Base-by-base conservation (phyloP, 129 eudicot genomes). In the Smallanthus sonchifolius region DNA sequence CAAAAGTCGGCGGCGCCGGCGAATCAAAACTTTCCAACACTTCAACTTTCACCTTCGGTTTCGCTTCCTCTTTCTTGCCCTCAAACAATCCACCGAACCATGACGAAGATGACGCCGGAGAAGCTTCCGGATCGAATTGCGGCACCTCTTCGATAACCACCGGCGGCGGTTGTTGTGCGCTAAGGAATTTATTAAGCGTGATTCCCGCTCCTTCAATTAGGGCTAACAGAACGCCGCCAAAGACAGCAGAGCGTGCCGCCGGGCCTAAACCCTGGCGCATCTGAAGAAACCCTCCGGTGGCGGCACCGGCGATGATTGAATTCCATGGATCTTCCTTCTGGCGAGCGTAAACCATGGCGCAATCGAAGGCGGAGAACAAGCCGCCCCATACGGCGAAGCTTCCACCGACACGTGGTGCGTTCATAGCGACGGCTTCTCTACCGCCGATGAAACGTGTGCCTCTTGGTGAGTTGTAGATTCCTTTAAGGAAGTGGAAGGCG, bases 311-410 rank as follows among this genome's bases (percentile, higher is more conserved):
- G 48, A 88, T 75, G 73, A 88, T 88, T 15, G 95, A 88, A 78
- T 88, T 88, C 95, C 95, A 88, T 0, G 95, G 95, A 77, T 88
- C 95, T 57, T 88, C 95, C 80, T 88, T 88, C 70, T 85, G 88
- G 60, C 95, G 86, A 1, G 79, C 44, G 67, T 85, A 88, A 0
- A 88, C 95, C 95, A 85, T 85, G 36, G 83, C 73, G 75, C 95
- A 88, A 67, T 88, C 95, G 48, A 86, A 88, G 6, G 86, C 78
- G 68, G 95, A 88, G 72, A 88, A 88, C 10, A 88, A 76, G 1
- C 95, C 95, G 9, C 95, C 95, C 95, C 95, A 88, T 0, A 85
- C 95, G 4, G 95, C 95, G 76, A 88, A 88, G 60, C 95, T 82
- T 4, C 95, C 95, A 19, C 88, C 95, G 38, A 86, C 79, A 9